Evolutionary conservation across 2,329 filamentous ascomycete species (phyloP), one percentile per base, ranked within the genome.

Genomic region (Diaporthe ilicicola): DNA sequence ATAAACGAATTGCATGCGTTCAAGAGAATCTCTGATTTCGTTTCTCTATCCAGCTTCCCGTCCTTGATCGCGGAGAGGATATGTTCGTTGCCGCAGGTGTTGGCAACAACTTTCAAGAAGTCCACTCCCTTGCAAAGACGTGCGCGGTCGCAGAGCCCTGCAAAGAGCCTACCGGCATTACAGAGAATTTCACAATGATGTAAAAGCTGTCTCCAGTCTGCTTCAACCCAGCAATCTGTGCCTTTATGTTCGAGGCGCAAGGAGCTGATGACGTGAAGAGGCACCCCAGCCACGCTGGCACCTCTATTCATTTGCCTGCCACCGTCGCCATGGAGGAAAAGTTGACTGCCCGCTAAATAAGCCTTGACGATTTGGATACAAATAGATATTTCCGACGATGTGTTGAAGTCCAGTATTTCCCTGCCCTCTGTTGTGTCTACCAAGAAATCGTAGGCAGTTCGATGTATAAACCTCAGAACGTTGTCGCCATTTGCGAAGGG

Each of bases 391-490:
- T 44, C 34, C n/a, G 55, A 46, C 4, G 34, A 44, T 13, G 3
- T n/a, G 55, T 61, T 32, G 34, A 44, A 61, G 27, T 34, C 55
- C 55, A 61, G n/a, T 24, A 61, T 24, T n/a, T 61, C 22, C 3
- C 6, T 17, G 22, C 55, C 55, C 37, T 19, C 19, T 3, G 39
- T 19, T 39, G 55, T 61, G 24, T 65, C 61, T 12, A 39, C 73
- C 50, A 77, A 79, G 32, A 77, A 66, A 19, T 29, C 59, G 27
- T 48, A 22, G 6, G 59, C 61, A 9, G 61, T 65, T 27, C 61
- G 61, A 24, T 65, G 42, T 17, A 65, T 39, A 22, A 65, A 65
- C 7, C 27, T 29, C 54, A 56, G 13, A 10, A 39, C 13, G 1
- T 17, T 34, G 12, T 12, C 12, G 37, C 12, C 24, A 3, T 29